Base-by-base conservation (phyloP, 164 flowering plant genomes). In the Chimonanthus praecox region DNA sequence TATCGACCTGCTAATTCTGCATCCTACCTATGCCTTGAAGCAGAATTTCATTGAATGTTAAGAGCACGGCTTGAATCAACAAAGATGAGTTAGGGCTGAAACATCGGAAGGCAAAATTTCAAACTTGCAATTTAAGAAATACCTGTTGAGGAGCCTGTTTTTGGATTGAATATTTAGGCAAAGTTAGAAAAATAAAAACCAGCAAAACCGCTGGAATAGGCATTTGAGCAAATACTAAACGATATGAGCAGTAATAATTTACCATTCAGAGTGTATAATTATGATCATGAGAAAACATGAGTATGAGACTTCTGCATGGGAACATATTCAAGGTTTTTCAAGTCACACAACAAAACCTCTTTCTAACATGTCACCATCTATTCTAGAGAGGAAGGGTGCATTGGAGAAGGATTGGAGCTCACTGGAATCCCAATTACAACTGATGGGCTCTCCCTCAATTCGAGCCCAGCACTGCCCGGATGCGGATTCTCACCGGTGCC, bases 361-460 rank as follows among this genome's bases (percentile, higher is more conserved):
- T 54, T 9, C 11, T 2, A 9, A 13, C 60, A 10, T 54, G 16
- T 11, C 60, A 54, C 8, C 16, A 10, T 9, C 60, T 54, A 54
- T 54, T 54, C 60, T n/a, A 33, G 33, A 33, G 64, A n/a, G 43
- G 54, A 7, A 68, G 54, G 21, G 13, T n/a, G 48, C 73, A 71
- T 6, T 10, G 69, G 68, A 18, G 71, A 69, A 16, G 72, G 58
- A 50, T 51, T 79, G 62, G 80, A 69, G 10, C 58, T 66, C 70
- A 77, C 54, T 11, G 73, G 68, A 64, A 48, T 51, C 16, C 75
- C 75, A 63, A 43, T 48, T 3, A 69, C 78, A 70, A 76, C 71
- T 18, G 66, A 11, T 16, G 71, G 77, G 50, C 33, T 75, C 74
- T 74, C 74, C 46, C 76, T 67, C 67, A 70, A 16, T 49, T 82